These are phyloP conservation scores for Linanthus parryae DNA, from an alignment of 148 eudicot species.

Conservation along the genomic window DNA sequence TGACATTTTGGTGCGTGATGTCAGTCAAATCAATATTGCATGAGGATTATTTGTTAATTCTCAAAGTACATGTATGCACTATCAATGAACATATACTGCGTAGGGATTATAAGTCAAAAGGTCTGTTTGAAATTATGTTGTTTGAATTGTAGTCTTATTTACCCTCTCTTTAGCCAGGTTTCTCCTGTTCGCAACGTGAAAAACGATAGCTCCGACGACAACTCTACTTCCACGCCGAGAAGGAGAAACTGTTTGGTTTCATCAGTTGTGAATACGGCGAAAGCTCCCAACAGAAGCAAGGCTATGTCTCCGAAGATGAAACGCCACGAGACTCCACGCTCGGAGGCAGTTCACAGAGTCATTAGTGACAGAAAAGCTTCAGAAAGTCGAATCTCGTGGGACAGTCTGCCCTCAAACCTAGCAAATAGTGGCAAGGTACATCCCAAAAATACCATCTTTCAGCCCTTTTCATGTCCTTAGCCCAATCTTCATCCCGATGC, in stretches of 20 bases:
- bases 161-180: slow-evolving; percentile 24
- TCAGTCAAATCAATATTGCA: no score
- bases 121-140: no score
- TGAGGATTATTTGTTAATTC: no score
- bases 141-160: slow-evolving; percentile 7
- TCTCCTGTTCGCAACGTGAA: slow-evolving; percentile 34
- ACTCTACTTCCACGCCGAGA: slow-evolving; percentile 16
- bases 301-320: slow-evolving; percentile 6
- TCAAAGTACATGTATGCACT: no score
- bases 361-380: slow-evolving; percentile 16
- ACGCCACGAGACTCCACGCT: slow-evolving; percentile 9
- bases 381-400: slow-evolving; percentile 35
- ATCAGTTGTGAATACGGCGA: no score
- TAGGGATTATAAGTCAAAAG: no score
- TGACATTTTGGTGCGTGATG: no score
- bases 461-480: background rate
- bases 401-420: slow-evolving; percentile 31
- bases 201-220: slow-evolving; percentile 38
- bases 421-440: slow-evolving; percentile 40
- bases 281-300: slow-evolving; percentile 18
- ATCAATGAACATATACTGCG: no score
- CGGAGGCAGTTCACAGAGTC: slow-evolving; percentile 1
- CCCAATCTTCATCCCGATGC: background rate
- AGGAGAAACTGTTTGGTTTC: no score
- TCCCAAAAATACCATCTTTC: background rate